Evolutionary conservation across 352 stramenopile species (phyloP).

Genomic region (Pythium utonaiense): DNA sequence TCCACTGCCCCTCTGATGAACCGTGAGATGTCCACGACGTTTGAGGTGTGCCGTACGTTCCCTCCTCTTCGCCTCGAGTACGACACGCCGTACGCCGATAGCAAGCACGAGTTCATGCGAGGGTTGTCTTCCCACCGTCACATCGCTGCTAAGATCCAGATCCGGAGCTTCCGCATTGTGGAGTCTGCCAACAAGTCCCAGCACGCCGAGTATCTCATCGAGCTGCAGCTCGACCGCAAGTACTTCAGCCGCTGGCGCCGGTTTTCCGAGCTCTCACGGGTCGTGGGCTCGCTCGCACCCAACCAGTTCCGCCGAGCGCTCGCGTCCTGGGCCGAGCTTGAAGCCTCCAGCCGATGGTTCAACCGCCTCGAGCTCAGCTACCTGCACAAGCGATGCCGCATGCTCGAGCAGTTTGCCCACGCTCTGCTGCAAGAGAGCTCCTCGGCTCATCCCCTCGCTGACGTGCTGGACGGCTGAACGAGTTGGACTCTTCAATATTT

Average conservation of each 20-base stretch:
- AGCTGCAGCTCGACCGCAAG: constrained; percentile 68
- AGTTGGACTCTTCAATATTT: not conserved
- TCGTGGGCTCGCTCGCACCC: constrained; percentile 47
- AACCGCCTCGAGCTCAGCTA: constrained; percentile 81
- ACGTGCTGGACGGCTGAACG: constrained; percentile 53
- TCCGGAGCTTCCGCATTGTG: constrained; percentile 82
- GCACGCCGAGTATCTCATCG: constrained; percentile 79
- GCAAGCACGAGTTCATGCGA: constrained; percentile 60
- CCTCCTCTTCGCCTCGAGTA: constrained; percentile 46
- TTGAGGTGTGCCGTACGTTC: constrained; percentile 75
- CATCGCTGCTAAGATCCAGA: constrained; percentile 75
- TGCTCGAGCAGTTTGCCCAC: constrained; percentile 78
- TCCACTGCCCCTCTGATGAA: constrained; percentile 40
- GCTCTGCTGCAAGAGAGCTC: constrained; percentile 68
- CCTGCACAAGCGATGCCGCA: constrained; percentile 70
- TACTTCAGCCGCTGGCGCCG: constrained; percentile 75
- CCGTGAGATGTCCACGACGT: constrained; percentile 54
- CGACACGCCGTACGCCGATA: constrained; percentile 60
- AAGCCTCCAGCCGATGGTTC: constrained; percentile 69
- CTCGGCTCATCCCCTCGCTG: constrained; percentile 65
- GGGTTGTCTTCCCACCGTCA: constrained; percentile 65
- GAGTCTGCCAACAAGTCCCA: constrained; percentile 43
- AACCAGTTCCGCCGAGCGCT: constrained; percentile 57
- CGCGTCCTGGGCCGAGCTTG: constrained; percentile 53
- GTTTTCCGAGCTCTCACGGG: constrained; percentile 69